Conservation (phyloP, 139 green algal species). For the Closterium sp. region DNA sequence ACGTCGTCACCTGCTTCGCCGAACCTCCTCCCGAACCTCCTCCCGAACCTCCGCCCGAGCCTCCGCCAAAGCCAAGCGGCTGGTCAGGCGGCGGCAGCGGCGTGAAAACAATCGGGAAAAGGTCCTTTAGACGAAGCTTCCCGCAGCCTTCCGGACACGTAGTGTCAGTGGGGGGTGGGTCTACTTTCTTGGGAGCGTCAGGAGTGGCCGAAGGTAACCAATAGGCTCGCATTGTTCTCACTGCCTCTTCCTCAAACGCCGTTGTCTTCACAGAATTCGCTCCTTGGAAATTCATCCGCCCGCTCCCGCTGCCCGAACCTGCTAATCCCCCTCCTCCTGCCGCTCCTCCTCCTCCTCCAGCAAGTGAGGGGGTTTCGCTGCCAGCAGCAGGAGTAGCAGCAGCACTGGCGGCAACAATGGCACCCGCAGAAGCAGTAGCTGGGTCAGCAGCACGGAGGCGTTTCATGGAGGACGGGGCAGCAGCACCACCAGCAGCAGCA, state of each 20-base stretch:
- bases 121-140: constrained; percentile 54
- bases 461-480: not conserved
- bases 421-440: not conserved
- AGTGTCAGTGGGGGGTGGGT: constrained; percentile 33
- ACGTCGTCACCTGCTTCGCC: not conserved
- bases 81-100: not conserved
- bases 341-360: not conserved
- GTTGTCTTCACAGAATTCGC: constrained; percentile 49
- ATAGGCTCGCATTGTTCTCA: constrained; percentile 52
- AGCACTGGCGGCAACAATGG: not conserved
- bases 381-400: not conserved
- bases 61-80: not conserved
- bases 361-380: not conserved
- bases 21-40: not conserved
- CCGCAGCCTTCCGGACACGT: constrained; percentile 46
- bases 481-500: not conserved
- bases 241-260: constrained; percentile 49
- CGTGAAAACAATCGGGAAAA: constrained; percentile 47
- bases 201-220: constrained; percentile 54
- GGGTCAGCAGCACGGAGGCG: not conserved
- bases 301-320: not conserved
- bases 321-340: too few species aligned
- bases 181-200: constrained; percentile 34
- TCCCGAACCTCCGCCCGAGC: not conserved
- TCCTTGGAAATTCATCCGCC: constrained; percentile 38